Base-by-base conservation (phyloP, 345 rosid genomes). In the Hibiscus syriacus region DNA sequence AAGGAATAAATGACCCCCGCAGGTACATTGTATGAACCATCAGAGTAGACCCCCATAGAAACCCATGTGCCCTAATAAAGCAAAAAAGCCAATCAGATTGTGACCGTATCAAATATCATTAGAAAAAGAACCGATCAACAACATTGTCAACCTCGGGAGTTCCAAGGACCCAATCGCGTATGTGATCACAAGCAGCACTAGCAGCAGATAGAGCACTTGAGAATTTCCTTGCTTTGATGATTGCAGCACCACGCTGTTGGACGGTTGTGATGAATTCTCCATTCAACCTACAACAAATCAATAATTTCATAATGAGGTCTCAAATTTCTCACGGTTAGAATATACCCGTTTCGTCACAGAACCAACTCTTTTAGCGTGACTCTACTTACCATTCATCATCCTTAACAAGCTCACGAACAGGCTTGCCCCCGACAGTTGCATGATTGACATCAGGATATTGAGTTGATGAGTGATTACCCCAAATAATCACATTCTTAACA, bases 401-500 rank as follows among this genome's bases (percentile, higher is more conserved):
- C 71, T 94, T 87, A 32, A 94, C 84, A 61, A 94, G 97, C 83
- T 80, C 97, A 25, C 89, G 81, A 20, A 83, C 99, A 30, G 92
- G 79, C 76, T 86, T 86, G 16, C 74, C 96, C 11, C 95, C 92
- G 30, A 90, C 96, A 59, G 86, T 89, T 32, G 99, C 99, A 78
- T 94, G 99, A 86, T 81, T 94, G 75, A 91, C 99, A 87, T 94
- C 99, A 39, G 99, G 99, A 75, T 93, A 93, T 76, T 93, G 98
- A 50, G 89, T 71, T 67, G 98, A 93, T 36, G 98, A 93, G 74
- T 93, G 97, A 81, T 94, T 94, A 34, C 99, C 99, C 99, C 99
- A 94, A 46, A 94, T 94, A 27, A 94, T 90, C 65, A 78, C 96
- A 65, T 94, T 94, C 80, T 94, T 94, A 62, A 94, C 97, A 76